Evolutionary conservation across 2,329 filamentous ascomycete genomes (phyloP), one percentile per base, ranked within the genome.

Genomic region (Zasmidium citrigriseum): DNA sequence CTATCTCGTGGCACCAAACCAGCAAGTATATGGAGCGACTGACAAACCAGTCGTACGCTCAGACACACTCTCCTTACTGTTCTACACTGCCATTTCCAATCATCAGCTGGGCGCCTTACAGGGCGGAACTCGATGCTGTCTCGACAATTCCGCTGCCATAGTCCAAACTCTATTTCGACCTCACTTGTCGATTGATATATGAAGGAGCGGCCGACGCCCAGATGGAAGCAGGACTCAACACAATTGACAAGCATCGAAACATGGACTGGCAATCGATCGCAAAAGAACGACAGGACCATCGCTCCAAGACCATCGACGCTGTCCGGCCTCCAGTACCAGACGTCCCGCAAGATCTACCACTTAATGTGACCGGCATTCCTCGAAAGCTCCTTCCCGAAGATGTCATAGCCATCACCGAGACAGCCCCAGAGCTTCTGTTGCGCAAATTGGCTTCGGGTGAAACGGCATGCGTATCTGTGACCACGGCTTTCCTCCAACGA

Each of bases 401-500:
- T 41, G 81, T 85, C 59, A 66, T 82, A 25, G 64, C 76, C 14
- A 81, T 86, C 58, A 86, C 83, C 0, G 77, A 81, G 58, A 74
- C 65, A 41, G 69, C 78, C 4, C 73, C 81, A n/a, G 76, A 78
- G 54, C 60, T 66, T 1, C 73, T 84, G 1, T 65, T 78, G 1
- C 62, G 68, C 18, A 70, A 70, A 52, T 73, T 86, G 34, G 75
- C 79, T n/a, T 27, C 41, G n/a, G 54, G 52, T n/a, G 46, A 27
- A 21, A 2, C 58, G 14, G 78, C 73, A 11, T 74, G 78, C 27
- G 73, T 72, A 1, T 69, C 74, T 16, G 80, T 86, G 9, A 78
- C 76, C 2, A 78, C 74, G 27, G 83, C 83, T 1, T 86, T 86
- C 67, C 71, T 86, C 46, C 74, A 81, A 46, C 74, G 84, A 44